Evolutionary conservation across 371 early-diverging fungal genomes (phyloP).

Genomic region (Rhizopus delemar): DNA sequence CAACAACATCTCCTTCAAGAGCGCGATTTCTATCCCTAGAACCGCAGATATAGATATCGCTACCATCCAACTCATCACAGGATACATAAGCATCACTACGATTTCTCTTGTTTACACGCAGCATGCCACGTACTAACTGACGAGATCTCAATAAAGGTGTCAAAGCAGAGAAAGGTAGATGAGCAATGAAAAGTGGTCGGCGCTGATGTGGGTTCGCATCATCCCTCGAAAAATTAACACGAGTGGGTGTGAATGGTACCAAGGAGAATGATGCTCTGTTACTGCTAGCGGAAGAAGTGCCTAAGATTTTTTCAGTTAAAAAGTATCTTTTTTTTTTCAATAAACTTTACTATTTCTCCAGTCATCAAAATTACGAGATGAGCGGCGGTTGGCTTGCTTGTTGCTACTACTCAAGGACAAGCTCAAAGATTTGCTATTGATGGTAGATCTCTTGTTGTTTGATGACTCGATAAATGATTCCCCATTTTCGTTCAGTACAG

Average conservation of each 20-base stretch:
- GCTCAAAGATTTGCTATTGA: constrained; percentile 29
- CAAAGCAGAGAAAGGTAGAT: constrained; percentile 59
- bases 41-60: constrained; percentile 80
- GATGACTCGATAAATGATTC: constrained; percentile 23
- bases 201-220: constrained; percentile 60
- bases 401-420: constrained; percentile 22
- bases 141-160: constrained; percentile 50
- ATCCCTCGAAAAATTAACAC: constrained; percentile 52
- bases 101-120: constrained; percentile 85
- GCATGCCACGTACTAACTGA: constrained; percentile 63
- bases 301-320: neutral
- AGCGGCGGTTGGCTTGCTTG: constrained; percentile 42
- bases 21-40: constrained; percentile 83
- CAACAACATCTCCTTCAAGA: constrained; percentile 87
- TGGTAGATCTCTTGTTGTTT: constrained; percentile 12
- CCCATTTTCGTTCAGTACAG: constrained; percentile 42
- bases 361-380: constrained; percentile 49
- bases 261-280: constrained; percentile 22
- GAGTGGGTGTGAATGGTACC: constrained; percentile 57
- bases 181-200: constrained; percentile 59
- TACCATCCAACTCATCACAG: constrained; percentile 60
- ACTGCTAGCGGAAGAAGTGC: constrained; percentile 8
- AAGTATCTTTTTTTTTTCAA: neutral
- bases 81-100: constrained; percentile 86
- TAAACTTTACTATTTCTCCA: constrained; percentile 40